Evolutionary conservation across 2,329 filamentous ascomycete species (phyloP).

Genomic region (Penicillium sp.): DNA sequence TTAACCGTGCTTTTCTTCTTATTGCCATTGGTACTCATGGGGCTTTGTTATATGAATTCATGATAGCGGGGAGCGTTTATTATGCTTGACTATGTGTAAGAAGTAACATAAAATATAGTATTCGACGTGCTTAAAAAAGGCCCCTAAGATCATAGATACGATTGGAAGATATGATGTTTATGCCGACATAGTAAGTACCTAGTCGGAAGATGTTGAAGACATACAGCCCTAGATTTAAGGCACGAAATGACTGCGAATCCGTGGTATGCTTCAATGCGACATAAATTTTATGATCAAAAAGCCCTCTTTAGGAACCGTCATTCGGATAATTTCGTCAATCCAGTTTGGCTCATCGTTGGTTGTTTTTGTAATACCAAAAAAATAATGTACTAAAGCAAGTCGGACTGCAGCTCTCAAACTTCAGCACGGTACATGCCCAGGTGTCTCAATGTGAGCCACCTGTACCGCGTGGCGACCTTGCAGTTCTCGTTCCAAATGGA

Average conservation of each 20-base stretch:
- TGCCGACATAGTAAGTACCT: not conserved
- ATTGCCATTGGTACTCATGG: not conserved
- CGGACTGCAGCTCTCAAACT: not conserved
- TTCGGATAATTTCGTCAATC: no score
- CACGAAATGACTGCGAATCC: not conserved
- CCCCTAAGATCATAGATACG: not conserved
- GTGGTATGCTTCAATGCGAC: not conserved
- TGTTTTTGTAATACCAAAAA: not conserved
- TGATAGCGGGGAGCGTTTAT: not conserved
- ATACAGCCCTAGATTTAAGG: not conserved
- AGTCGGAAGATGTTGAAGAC: not conserved
- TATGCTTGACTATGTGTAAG: not conserved
- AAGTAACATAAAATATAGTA: not conserved
- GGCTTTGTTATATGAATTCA: not conserved
- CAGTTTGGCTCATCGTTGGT: not conserved
- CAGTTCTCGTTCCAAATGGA: constrained; percentile 4
- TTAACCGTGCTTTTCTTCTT: not conserved
- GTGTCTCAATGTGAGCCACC: not conserved
- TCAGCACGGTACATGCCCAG: not conserved
- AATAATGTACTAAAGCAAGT: not conserved
- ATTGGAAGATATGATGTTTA: not conserved
- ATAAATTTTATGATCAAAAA: no score
- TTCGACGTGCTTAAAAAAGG: not conserved
- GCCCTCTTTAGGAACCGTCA: no score
- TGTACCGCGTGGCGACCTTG: constrained; percentile 3